Evolutionary conservation across 257 asterid species (phyloP).

Genomic region (Penstemon eatonii): DNA sequence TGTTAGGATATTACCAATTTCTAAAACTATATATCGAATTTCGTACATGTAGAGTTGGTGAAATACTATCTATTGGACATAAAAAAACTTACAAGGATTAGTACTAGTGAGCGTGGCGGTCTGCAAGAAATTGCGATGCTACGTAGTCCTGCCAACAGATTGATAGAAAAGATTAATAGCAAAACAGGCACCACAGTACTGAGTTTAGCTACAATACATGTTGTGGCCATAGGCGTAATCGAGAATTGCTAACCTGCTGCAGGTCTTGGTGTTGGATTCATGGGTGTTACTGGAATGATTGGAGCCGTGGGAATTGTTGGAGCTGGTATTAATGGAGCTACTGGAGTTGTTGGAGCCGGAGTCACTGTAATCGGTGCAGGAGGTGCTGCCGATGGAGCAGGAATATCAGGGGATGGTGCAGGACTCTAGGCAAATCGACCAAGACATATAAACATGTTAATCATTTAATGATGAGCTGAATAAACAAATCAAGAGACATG

Average conservation of each 20-base stretch:
- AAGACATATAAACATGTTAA: conserved; percentile 15
- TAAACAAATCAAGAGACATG: neutral
- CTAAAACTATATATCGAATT: neutral
- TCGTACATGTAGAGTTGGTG: neutral
- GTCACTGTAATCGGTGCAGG: conserved; percentile 19
- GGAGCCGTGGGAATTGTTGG: conserved; percentile 22
- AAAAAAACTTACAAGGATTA: conserved; percentile 24
- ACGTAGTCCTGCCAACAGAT: conserved; percentile 12
- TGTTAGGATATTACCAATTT: neutral
- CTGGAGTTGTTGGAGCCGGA: conserved; percentile 37
- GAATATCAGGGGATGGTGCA: conserved; percentile 37
- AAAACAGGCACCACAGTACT: too few species aligned
- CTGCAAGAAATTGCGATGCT: conserved; percentile 20
- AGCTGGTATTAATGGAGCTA: conserved; percentile 11
- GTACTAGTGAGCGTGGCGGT: conserved; percentile 16
- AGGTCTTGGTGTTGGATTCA: conserved; percentile 6
- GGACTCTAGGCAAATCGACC: conserved; percentile 45
- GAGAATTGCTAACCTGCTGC: conserved; percentile 16
- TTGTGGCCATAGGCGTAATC: too few species aligned
- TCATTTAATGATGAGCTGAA: neutral
- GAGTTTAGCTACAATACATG: too few species aligned
- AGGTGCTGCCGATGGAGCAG: conserved; percentile 4
- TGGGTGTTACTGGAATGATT: conserved; percentile 32
- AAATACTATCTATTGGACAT: neutral
- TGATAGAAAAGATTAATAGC: neutral